Percentiles rank a stretch among this genome's conserved stretches.
Evolutionary conservation across 768 basidiomycete species (phyloP).

Genomic region (Galerina marginata): DNA sequence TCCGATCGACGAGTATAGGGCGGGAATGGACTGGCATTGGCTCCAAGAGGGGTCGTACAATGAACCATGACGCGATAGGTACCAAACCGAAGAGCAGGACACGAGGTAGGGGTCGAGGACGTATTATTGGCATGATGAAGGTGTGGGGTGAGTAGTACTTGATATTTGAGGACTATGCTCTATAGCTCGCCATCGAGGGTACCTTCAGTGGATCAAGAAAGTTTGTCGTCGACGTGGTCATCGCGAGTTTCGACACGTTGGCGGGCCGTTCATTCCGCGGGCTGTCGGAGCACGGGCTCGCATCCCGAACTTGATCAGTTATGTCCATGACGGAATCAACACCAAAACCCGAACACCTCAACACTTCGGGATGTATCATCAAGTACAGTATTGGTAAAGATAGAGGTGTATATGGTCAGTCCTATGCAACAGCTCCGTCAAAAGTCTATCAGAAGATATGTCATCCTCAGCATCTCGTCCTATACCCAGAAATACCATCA

Average conservation of each 20-base stretch:
- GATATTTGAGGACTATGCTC: too few species aligned
- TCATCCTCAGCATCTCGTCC: constrained; percentile 49
- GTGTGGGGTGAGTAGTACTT: too few species aligned
- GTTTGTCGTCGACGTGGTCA: constrained; percentile 15
- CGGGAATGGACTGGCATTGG: constrained; percentile 72
- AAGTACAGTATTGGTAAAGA: constrained; percentile 53
- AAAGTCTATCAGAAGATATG: constrained; percentile 16
- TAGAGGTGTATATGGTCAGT: constrained; percentile 68
- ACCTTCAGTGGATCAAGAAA: neutral
- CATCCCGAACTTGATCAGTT: neutral
- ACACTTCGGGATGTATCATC: constrained; percentile 55
- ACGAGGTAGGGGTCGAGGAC: constrained; percentile 56
- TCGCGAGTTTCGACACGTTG: constrained; percentile 1
- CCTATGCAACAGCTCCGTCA: neutral
- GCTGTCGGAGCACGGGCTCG: neutral
- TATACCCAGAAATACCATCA: constrained; percentile 65
- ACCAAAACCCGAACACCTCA: constrained; percentile 40
- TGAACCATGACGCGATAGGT: constrained; percentile 76
- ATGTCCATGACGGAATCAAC: neutral
- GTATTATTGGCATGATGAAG: constrained; percentile 29
- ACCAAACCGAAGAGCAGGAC: constrained; percentile 61
- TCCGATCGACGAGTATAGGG: constrained; percentile 79
- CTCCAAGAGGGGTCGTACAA: constrained; percentile 72
- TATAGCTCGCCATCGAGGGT: neutral
- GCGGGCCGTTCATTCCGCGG: constrained; percentile 14